Evolutionary conservation across 2,329 filamentous ascomycete genomes (phyloP), one percentile per base, ranked within the genome.

Genomic region (Fusarium sp.): DNA sequence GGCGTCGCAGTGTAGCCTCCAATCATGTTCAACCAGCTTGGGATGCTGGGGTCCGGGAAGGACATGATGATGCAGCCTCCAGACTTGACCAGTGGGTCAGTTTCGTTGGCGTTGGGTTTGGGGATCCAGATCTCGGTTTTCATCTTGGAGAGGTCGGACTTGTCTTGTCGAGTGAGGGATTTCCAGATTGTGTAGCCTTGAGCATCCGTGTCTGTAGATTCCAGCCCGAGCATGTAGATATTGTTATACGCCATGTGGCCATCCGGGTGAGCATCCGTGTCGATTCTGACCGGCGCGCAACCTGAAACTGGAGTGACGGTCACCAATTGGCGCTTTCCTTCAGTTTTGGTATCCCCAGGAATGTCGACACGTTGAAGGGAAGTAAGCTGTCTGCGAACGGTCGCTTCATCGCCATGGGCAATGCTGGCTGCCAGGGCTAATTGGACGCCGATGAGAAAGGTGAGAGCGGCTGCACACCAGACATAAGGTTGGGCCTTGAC

Each of bases 361-460:
- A 23, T 8, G 0, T 43, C 43, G 0, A 66, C 6, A 1, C 37
- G 2, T 7, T 45, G 21, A 0, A 66, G 20, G 3, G 30, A 45
- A 0, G 0, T 12, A 1, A 66, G 9, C 16, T 66, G 63, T 2
- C 61, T 55, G 0, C 63, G 11, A 0, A 66, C 63, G 4, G 63
- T 66, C 1, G 62, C 55, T 2, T 66, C 63, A 11, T 66, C 63
- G 0, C 63, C 61, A 4, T 66, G 55, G 5, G 45, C 23, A 12
- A 66, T 51, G 1, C 25, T 43, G 4, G 59, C 48, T 5, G 61
- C 63, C n/a, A 66, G 12, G 0, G 49, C 42, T 9, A 66, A 23
- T 21, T 66, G 61, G 5, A 60, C 25, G 5, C 63, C 37, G 4
- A 66, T 59, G 2, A 66, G 63, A 60, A 66, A 55, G 7, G 55